phyloP scores from a whole-genome alignment of 139 green algal species.

The Chlorella sorokiniana region DNA sequence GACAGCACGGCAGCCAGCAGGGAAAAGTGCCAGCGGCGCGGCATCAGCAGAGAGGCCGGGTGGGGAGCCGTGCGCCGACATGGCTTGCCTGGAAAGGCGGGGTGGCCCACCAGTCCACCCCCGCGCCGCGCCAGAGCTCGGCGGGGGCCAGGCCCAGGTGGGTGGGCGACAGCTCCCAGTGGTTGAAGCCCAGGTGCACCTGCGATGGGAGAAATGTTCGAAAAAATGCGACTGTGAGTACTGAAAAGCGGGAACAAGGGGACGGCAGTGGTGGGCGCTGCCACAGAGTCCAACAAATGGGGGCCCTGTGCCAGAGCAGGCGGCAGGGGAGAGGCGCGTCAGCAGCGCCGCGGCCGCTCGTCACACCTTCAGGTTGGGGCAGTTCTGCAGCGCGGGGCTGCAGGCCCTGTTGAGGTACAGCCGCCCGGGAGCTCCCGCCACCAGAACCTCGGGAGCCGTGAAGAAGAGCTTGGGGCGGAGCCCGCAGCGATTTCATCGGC shows the following conservation, averaged over 20 bases:
- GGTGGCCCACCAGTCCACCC: slow-evolving; percentile 43
- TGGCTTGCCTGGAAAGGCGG: not conserved
- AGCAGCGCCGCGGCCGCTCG: not conserved
- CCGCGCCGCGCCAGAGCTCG: slow-evolving; percentile 11
- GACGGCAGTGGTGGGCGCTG: no score
- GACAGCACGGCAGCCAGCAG: not conserved
- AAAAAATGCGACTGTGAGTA: not conserved
- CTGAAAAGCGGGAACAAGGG: not conserved
- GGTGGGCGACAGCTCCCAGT: not conserved
- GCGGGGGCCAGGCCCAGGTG: slow-evolving; percentile 21
- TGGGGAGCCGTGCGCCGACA: not conserved
- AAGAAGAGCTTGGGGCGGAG: slow-evolving; percentile 23
- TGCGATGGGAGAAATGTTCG: not conserved
- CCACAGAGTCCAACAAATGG: no score
- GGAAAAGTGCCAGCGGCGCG: not conserved
- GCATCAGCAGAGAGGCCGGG: not conserved
- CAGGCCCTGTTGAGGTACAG: slow-evolving; percentile 45
- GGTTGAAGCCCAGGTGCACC: slow-evolving; percentile 38
- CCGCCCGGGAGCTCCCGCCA: slow-evolving; percentile 30
- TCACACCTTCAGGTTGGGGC: slow-evolving; percentile 22
- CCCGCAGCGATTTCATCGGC: not conserved
- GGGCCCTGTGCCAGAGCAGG: no score
- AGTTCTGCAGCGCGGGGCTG: not conserved
- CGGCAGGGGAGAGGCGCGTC: not conserved
- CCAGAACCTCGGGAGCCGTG: slow-evolving; percentile 40